Evolutionary conservation across 495 filamentous ascomycete genomes (phyloP), one percentile per base, ranked within the genome.

Genomic region (Daldinia loculata): DNA sequence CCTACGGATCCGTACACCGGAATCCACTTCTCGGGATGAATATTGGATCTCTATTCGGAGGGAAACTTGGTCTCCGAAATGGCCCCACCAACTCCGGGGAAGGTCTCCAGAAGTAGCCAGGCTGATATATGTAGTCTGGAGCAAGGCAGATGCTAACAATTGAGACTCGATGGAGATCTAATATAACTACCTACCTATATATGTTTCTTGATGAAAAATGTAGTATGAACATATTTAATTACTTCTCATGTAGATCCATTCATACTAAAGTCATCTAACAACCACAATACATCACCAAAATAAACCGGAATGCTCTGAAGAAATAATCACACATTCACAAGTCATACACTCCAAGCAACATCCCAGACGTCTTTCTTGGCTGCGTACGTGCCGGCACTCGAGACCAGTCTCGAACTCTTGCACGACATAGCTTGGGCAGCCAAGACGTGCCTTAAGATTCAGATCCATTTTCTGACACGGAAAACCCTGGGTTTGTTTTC

Each of bases 371-470:
- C 15, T 17, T 48, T 48, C 43, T 48, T 48, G 17, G 43, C 43
- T 48, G 43, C 19, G 43, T 48, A 22, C 43, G 19, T 48, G 38
- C 8, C 51, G 52, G 52, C 51, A 52, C 59, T 53, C 30, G 36
- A 55, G 50, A 22, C 36, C 17, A 29, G 43, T 34, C 19, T 39
- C 19, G 41, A 41, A 32, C 60, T 63, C 38, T 63, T 65, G 71
- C 60, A 71, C 74, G 56, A 75, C 74, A 74, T 75, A 66, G 67
- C 74, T 74, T 26, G 12, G 30, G 52, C 51, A 75, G 74, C 74
- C 74, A 75, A 75, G 70, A 58, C 34, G 34, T 5, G 29, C 22
- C 22, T 39, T 38, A 41, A 61, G 70, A 61, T 63, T 63, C 63
- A 56, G 72, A 65, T 66, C 56, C 9, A 30, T 7, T 50, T 36